These are phyloP conservation scores for Gossypium sturtianum DNA, from an alignment of 345 rosid species.

Conservation along the genomic window DNA sequence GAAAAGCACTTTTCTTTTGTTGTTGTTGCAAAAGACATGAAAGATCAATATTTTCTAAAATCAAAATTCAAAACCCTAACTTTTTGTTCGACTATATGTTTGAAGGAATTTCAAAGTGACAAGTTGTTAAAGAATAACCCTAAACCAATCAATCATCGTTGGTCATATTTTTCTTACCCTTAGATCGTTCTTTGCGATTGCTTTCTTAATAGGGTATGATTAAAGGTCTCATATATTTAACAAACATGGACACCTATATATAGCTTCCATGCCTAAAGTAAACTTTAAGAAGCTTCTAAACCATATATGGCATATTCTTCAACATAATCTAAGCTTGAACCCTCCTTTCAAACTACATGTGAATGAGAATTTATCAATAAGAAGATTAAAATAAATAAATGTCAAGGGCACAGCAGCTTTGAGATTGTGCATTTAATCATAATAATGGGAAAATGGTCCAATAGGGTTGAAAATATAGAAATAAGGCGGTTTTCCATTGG, in stretches of 20 bases:
- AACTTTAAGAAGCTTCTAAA: neutral
- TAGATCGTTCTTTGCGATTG: too few relatives aligned
- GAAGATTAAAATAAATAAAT: neutral
- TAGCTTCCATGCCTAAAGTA: neutral
- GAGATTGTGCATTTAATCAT: neutral
- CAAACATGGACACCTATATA: too few relatives aligned
- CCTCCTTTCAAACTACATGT: neutral
- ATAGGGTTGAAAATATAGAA: neutral
- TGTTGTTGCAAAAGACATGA: neutral
- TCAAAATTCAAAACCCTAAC: neutral
- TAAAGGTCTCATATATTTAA: too few relatives aligned
- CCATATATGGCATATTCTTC: neutral
- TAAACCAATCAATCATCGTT: neutral
- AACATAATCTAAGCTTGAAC: too few relatives aligned
- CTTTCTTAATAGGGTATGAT: too few relatives aligned
- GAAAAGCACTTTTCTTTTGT: too few relatives aligned
- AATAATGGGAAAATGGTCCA: slow-evolving; percentile 31
- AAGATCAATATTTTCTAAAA: neutral
- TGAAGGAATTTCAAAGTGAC: neutral
- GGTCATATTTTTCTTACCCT: too few relatives aligned
- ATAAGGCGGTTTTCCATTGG: slow-evolving; percentile 15
- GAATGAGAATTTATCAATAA: neutral
- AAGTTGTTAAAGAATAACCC: neutral
- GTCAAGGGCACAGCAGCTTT: neutral
- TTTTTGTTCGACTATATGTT: neutral